Evolutionary conservation across 176 grass and related monocot species (phyloP).

Genomic region (Oryza glumipatula): DNA sequence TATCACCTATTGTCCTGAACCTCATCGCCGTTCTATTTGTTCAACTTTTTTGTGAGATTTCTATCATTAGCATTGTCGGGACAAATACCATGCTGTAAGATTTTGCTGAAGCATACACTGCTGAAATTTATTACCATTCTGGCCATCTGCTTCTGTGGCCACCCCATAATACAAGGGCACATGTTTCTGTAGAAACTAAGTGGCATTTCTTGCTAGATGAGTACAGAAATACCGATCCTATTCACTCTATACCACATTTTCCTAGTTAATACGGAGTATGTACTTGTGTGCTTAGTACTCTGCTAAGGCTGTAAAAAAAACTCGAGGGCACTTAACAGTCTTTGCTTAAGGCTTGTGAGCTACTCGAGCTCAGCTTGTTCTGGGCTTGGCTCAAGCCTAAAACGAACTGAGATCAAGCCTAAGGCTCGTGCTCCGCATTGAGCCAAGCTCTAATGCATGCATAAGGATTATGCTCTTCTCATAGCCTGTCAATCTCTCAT

Average conservation of each 20-base stretch:
- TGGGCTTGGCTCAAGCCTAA: not conserved
- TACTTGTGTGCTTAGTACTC: not conserved
- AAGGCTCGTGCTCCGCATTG: not conserved
- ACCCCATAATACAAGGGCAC: not conserved
- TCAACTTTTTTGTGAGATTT: not conserved
- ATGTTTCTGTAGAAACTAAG: not conserved
- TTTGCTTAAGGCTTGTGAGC: not conserved
- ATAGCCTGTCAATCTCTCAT: too few relatives aligned
- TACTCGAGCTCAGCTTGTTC: not conserved
- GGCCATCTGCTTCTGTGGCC: not conserved
- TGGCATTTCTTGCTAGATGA: constrained; percentile 1
- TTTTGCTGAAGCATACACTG: not conserved
- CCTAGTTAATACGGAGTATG: not conserved
- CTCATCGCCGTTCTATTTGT: not conserved
- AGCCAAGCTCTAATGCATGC: not conserved
- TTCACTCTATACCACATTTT: not conserved
- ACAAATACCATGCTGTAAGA: not conserved
- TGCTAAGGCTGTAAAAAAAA: not conserved
- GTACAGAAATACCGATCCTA: not conserved
- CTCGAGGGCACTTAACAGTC: not conserved
- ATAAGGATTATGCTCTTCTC: not conserved
- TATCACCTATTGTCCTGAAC: not conserved
- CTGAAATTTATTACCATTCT: not conserved
- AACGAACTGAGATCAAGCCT: not conserved
- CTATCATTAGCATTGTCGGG: not conserved